Evolutionary conservation across 805 yeast genomes (phyloP).

Genomic region (Nakazawaea pomicola): DNA sequence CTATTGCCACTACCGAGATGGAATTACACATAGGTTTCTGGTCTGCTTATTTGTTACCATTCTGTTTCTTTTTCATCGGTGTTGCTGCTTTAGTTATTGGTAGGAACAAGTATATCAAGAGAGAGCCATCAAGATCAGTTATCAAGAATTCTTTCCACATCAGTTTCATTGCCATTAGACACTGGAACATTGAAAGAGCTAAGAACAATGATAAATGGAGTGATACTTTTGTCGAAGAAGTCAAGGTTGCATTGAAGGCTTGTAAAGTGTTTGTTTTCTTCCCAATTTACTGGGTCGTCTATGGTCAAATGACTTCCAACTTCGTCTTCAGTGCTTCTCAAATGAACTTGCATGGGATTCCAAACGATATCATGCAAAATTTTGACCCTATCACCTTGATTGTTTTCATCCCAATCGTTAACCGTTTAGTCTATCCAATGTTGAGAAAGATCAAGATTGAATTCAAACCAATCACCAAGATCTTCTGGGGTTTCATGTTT

Average conservation of each 20-base stretch:
- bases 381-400: slow-evolving; percentile 73
- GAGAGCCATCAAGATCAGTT: slow-evolving; percentile 57
- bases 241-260: slow-evolving; percentile 56
- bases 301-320: slow-evolving; percentile 63
- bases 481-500: slow-evolving; percentile 63
- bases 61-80: slow-evolving; percentile 61
- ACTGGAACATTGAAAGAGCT: slow-evolving; percentile 14
- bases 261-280: slow-evolving; percentile 70
- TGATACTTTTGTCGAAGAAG: slow-evolving; percentile 72
- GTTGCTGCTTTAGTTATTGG: slow-evolving; percentile 48
- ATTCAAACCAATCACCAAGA: slow-evolving; percentile 68
- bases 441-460: slow-evolving; percentile 43
- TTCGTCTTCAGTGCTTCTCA: slow-evolving; percentile 71
- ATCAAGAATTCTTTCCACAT: slow-evolving; percentile 46
- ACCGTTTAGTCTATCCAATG: slow-evolving; percentile 50
- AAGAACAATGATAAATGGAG: slow-evolving; percentile 43
- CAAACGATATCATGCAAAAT: slow-evolving; percentile 75
- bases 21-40: slow-evolving; percentile 63
- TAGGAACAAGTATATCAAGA: slow-evolving; percentile 26
- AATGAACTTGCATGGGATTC: slow-evolving; percentile 72
- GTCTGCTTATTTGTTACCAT: slow-evolving; percentile 73
- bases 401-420: slow-evolving; percentile 71
- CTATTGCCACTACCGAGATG: slow-evolving; percentile 71
- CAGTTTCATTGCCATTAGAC: slow-evolving; percentile 14
- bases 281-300: slow-evolving; percentile 72